Percentiles rank a stretch among this genome's conserved stretches.
Conservation (phyloP, 2,329 filamentous ascomycete species). For the Ceratocystis ficicola region DNA sequence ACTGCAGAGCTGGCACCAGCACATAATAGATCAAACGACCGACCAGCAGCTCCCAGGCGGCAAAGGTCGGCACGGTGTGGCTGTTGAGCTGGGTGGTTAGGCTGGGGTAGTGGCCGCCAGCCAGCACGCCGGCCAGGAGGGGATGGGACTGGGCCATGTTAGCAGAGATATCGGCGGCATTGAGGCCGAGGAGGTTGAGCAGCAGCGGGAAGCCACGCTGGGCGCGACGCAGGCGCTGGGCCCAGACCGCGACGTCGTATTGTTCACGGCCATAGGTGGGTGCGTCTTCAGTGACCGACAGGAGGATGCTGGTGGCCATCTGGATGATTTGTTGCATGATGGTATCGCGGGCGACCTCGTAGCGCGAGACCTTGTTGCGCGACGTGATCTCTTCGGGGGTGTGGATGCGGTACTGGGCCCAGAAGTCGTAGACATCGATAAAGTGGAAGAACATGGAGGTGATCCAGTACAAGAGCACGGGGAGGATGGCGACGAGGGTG, state of each 20-base stretch:
- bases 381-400: slow-evolving; percentile 83
- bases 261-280: slow-evolving; percentile 66
- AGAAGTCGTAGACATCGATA: slow-evolving; percentile 74
- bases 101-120: slow-evolving; percentile 70
- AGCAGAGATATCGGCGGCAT: slow-evolving; percentile 62
- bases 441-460: slow-evolving; percentile 77
- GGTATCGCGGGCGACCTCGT: slow-evolving; percentile 81
- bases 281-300: slow-evolving; percentile 60
- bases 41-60: slow-evolving; percentile 63
- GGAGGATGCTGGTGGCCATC: slow-evolving; percentile 53
- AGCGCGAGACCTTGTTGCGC: slow-evolving; percentile 74
- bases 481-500: slow-evolving; percentile 61
- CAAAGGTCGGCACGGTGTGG: slow-evolving; percentile 59
- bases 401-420: slow-evolving; percentile 84
- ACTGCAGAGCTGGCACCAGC: slow-evolving; percentile 64
- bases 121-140: slow-evolving; percentile 59
- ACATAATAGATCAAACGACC: slow-evolving; percentile 73
- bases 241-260: slow-evolving; percentile 85
- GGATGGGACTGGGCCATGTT: slow-evolving; percentile 61
- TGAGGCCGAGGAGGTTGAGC: slow-evolving; percentile 60
- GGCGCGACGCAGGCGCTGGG: slow-evolving; percentile 63
- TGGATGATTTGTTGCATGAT: slow-evolving; percentile 86
- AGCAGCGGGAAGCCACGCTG: slow-evolving; percentile 66
- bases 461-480: slow-evolving; percentile 77
- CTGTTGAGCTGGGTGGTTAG: slow-evolving; percentile 47